Evolutionary conservation across 345 rosid species (phyloP).

Genomic region (Brassica carinata): DNA sequence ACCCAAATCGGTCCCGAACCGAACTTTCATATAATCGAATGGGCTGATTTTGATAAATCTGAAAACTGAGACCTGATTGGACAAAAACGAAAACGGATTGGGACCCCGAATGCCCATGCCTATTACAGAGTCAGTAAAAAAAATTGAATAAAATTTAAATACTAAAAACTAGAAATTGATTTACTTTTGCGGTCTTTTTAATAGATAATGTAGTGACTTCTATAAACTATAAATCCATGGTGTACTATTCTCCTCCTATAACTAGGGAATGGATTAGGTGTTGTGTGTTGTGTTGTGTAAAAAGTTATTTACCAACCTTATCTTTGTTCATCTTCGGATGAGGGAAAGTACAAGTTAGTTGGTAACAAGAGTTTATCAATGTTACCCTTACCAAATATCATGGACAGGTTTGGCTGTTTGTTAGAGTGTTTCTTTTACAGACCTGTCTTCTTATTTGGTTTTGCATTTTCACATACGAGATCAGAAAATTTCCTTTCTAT

Average conservation of each 20-base stretch:
- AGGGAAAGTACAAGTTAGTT: neutral
- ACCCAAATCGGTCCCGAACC: too few relatives aligned
- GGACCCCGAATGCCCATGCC: too few relatives aligned
- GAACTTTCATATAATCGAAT: too few relatives aligned
- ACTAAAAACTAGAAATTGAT: neutral
- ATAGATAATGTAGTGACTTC: neutral
- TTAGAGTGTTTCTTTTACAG: slow-evolving; percentile 15
- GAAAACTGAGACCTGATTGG: too few relatives aligned
- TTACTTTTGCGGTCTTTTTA: neutral
- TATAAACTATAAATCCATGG: too few relatives aligned
- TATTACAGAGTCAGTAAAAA: neutral
- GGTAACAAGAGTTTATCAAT: slow-evolving; percentile 1
- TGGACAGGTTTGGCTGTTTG: slow-evolving; percentile 13
- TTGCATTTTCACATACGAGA: neutral
- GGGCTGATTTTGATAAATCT: too few relatives aligned
- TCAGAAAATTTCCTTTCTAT: neutral
- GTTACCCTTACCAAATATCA: neutral
- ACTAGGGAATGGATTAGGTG: neutral
- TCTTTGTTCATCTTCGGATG: neutral
- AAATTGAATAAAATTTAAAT: neutral
- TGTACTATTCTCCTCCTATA: neutral
- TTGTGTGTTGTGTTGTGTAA: neutral
- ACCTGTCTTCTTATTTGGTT: neutral
- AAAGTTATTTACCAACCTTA: slow-evolving; percentile 9
- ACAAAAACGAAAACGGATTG: too few relatives aligned